Conservation (phyloP, 2,329 filamentous ascomycete species). For the Ophiosphaerella narmari region DNA sequence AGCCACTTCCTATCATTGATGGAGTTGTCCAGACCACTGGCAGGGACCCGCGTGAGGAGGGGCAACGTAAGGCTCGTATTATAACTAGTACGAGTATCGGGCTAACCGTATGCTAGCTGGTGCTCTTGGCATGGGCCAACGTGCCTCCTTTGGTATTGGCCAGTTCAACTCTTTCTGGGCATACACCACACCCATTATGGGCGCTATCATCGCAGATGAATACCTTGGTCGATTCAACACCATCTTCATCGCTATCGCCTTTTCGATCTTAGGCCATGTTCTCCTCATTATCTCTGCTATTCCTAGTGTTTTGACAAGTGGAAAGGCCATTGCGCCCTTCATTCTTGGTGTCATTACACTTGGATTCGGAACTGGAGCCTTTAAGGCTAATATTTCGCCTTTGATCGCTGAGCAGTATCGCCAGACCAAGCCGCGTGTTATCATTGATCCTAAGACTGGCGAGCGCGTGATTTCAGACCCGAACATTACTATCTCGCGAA, state of each 20-base stretch:
- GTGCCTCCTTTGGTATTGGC: constrained; percentile 1
- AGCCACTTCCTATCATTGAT: constrained; percentile 41
- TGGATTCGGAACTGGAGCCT: constrained; percentile 53
- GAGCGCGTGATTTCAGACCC: constrained; percentile 74
- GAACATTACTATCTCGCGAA: constrained; percentile 67
- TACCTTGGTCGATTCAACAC: constrained; percentile 66
- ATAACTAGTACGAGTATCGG: constrained; percentile 18
- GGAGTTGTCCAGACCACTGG: constrained; percentile 40
- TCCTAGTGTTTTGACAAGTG: constrained; percentile 52
- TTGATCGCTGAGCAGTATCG: constrained; percentile 73
- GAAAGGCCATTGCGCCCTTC: constrained; percentile 55
- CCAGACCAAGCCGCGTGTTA: constrained; percentile 62
- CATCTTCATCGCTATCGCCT: constrained; percentile 57
- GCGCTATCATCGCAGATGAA: constrained; percentile 62
- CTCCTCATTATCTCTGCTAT: constrained; percentile 60
- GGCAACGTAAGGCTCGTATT: constrained; percentile 30
- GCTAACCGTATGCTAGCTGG: background rate
- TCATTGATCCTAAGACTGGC: constrained; percentile 58
- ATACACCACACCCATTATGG: constrained; percentile 52
- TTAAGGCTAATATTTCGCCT: constrained; percentile 59
- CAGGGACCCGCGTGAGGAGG: constrained; percentile 31
- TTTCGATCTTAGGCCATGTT: constrained; percentile 58
- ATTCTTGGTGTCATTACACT: constrained; percentile 57
- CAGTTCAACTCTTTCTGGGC: constrained; percentile 3
- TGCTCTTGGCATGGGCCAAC: background rate